Evolutionary conservation across 169 alveolate genomes (phyloP), one percentile per base, ranked within the genome.

Genomic region (Plasmodium fragile): DNA sequence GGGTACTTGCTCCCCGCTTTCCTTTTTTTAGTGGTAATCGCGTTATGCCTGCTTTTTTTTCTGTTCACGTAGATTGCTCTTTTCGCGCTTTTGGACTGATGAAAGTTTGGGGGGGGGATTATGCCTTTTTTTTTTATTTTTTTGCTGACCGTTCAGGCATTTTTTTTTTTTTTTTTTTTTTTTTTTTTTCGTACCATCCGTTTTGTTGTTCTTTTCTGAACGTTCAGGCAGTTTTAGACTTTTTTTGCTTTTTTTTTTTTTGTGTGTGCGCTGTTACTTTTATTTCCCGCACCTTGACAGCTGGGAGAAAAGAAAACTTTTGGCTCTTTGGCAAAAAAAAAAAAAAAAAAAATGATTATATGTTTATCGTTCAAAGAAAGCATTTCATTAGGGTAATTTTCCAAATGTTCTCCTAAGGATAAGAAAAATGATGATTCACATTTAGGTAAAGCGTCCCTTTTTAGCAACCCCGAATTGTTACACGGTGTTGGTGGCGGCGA

Each of bases 11-110:
- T n/a, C 28, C 72, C 18, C 36, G n/a, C 81, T 45, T 59, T 78
- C 52, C 39, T 72, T 39, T 36, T 65, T 59, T 75, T 78, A 55
- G 70, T 87, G 69, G 30, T 87, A 11, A 55, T 87, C 30, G 18
- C 70, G 34, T 45, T 81, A 55, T 30, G 59, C 55, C 28, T 87
- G 5, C 43, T 41, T 3, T 84, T 52, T 45, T 65, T 65, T 65
- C 75, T 25, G 75, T 65, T 65, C 75, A 65, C 75, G 36, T 65
- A 65, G 75, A 22, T 65, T 10, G 16, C 25, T 65, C 39, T 5
- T 16, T 59, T 65, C 16, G 36, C 75, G 6, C 13, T 22, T 22
- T 65, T 2, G 59, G 22, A 49, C 22, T 49, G 59, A 49, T 49
- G 59, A 49, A 49, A 16, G 53, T 59, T 59, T 59, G 25, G 34